These are phyloP conservation scores for Eucalyptus leucophloia DNA, from an alignment of 345 rosid genomes.

Conservation along the genomic window DNA sequence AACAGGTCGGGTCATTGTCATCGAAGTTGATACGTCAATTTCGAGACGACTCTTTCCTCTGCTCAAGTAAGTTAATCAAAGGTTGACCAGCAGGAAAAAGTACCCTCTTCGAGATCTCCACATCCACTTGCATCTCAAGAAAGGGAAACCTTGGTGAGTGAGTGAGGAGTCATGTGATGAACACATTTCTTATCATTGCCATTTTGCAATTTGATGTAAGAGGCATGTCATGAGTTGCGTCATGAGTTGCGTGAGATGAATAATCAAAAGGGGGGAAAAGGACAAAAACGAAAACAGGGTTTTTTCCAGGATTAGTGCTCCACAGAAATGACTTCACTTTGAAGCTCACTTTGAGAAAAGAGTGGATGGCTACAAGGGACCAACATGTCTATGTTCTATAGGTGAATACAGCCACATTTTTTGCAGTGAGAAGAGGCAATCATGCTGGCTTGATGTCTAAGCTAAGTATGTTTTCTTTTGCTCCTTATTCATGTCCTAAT, in stretches of 20 bases:
- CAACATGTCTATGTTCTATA: neutral
- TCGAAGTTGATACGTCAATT: neutral
- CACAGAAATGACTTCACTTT: neutral
- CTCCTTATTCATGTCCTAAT: neutral
- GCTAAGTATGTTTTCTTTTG: slow-evolving; percentile 3
- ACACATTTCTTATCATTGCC: neutral
- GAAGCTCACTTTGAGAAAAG: neutral
- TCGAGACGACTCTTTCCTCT: neutral
- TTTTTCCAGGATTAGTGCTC: neutral
- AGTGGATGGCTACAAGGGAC: neutral
- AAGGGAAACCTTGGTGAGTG: too few relatives aligned
- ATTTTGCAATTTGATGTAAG: neutral
- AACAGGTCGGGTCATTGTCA: neutral
- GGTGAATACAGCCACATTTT: neutral
- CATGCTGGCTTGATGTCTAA: slow-evolving; percentile 12
- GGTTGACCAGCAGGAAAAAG: neutral
- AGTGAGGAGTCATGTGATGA: neutral
- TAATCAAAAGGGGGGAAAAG: neutral
- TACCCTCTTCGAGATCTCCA: neutral
- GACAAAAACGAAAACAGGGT: neutral
- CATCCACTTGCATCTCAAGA: neutral
- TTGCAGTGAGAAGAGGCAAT: neutral
- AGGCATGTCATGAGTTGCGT: neutral
- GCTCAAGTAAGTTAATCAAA: neutral
- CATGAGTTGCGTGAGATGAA: neutral